Conservation (phyloP, 192 early-diverging fungal genomes). For the Backusella parvicylindrica region DNA sequence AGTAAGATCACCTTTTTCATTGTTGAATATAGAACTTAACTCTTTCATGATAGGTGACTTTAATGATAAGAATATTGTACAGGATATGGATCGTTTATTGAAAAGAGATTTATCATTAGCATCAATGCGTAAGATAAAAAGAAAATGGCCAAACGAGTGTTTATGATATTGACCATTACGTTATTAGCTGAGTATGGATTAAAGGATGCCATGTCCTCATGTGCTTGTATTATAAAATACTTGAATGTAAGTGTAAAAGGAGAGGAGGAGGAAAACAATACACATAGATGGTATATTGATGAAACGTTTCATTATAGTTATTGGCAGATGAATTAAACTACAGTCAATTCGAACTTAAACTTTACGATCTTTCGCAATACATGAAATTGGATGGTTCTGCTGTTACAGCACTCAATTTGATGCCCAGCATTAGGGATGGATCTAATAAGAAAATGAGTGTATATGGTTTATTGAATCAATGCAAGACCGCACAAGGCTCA, state of each 20-base stretch:
- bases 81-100: conserved; percentile 82
- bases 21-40: too few relatives aligned
- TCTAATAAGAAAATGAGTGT: conserved; percentile 58
- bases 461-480: conserved; percentile 83
- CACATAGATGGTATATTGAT: background rate
- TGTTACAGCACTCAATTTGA: conserved; percentile 81
- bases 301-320: background rate
- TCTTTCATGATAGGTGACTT: conserved; percentile 49
- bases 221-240: conserved; percentile 71
- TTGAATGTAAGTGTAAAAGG: conserved; percentile 41
- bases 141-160: background rate
- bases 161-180: background rate
- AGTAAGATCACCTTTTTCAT: conserved; percentile 25
- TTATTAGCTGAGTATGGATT: conserved; percentile 66
- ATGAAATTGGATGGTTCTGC: conserved; percentile 93
- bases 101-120: conserved; percentile 61
- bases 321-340: conserved; percentile 59
- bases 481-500: conserved; percentile 85
- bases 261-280: too few relatives aligned
- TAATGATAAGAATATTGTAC: conserved; percentile 72
- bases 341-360: conserved; percentile 66
- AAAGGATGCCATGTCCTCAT: conserved; percentile 64
- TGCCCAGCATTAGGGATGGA: conserved; percentile 71
- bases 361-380: conserved; percentile 82
- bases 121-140: conserved; percentile 50